Evolutionary conservation across 2,329 filamentous ascomycete species (phyloP).

Genomic region (Ciborinia camelliae): DNA sequence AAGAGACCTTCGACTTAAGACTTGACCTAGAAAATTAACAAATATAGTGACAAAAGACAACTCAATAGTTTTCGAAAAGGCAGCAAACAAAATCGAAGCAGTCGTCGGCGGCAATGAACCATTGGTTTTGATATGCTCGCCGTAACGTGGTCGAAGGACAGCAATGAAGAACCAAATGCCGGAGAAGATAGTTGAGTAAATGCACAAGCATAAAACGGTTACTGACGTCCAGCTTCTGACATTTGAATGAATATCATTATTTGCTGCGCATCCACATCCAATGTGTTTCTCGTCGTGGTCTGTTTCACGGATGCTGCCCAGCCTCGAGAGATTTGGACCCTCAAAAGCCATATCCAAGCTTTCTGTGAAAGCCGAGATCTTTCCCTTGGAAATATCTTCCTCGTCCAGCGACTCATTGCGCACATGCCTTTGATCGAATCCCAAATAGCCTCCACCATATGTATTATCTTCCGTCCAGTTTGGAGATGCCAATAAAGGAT

Average conservation of each 20-base stretch:
- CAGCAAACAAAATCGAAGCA: slow-evolving; percentile 63
- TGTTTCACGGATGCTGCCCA: not conserved
- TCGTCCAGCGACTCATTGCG: slow-evolving; percentile 9
- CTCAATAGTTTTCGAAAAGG: slow-evolving; percentile 75
- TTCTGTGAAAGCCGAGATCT: slow-evolving; percentile 21
- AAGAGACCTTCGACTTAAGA: slow-evolving; percentile 67
- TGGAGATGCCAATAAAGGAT: slow-evolving; percentile 23
- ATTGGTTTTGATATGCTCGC: slow-evolving; percentile 51
- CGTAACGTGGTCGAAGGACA: slow-evolving; percentile 60
- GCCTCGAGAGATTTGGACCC: slow-evolving; percentile 3
- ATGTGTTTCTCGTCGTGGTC: slow-evolving; percentile 20
- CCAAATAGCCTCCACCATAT: not conserved
- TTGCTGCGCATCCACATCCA: slow-evolving; percentile 26
- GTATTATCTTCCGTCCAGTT: slow-evolving; percentile 17
- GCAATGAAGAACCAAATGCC: slow-evolving; percentile 63
- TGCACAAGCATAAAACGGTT: slow-evolving; percentile 47
- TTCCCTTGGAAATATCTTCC: slow-evolving; percentile 20
- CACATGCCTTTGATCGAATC: slow-evolving; percentile 3
- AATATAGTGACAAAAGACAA: slow-evolving; percentile 75
- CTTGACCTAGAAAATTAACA: slow-evolving; percentile 70
- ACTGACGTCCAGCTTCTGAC: slow-evolving; percentile 47
- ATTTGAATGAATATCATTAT: slow-evolving; percentile 29
- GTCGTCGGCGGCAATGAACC: slow-evolving; percentile 56
- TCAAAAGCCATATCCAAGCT: slow-evolving; percentile 20
- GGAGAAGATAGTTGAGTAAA: slow-evolving; percentile 64